phyloP scores from a whole-genome alignment of 1,284 basidiomycete genomes.

The Vanrija sp. region DNA sequence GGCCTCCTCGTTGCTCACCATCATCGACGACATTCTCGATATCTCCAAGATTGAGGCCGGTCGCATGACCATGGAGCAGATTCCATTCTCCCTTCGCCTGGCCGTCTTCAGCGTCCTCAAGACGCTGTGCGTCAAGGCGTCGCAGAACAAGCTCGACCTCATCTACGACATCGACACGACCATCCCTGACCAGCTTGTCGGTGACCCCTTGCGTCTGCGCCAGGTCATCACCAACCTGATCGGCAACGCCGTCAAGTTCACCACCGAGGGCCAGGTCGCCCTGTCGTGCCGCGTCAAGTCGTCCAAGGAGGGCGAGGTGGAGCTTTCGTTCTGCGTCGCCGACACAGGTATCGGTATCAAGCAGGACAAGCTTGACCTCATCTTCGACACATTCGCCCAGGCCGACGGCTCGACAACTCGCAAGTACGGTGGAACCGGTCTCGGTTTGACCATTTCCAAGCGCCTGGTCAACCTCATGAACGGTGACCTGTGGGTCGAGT shows the following conservation, averaged over 20 bases:
- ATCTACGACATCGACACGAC: constrained; percentile 95
- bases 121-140: constrained; percentile 94
- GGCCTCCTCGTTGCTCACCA: constrained; percentile 86
- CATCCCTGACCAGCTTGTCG: constrained; percentile 94
- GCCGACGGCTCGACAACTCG: constrained; percentile 92
- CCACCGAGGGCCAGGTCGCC: constrained; percentile 86
- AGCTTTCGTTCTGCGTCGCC: constrained; percentile 93
- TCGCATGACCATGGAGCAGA: constrained; percentile 98
- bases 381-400: constrained; percentile 99
- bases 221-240: constrained; percentile 84
- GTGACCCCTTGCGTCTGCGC: constrained; percentile 86
- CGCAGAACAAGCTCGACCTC: constrained; percentile 94
- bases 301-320: constrained; percentile 70
- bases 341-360: constrained; percentile 99
- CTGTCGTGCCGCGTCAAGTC: constrained; percentile 70
- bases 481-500: constrained; percentile 98
- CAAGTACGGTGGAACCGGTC: constrained; percentile 97
- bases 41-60: constrained; percentile 98
- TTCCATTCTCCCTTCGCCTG: constrained; percentile 94
- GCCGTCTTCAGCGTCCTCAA: constrained; percentile 98
- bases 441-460: constrained; percentile 93
- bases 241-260: constrained; percentile 90
- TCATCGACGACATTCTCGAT: constrained; percentile 97
- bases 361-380: constrained; percentile 95
- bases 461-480: constrained; percentile 96